Conservation (phyloP, 2,329 filamentous ascomycete genomes). For the Cordyceps tenuipes region DNA sequence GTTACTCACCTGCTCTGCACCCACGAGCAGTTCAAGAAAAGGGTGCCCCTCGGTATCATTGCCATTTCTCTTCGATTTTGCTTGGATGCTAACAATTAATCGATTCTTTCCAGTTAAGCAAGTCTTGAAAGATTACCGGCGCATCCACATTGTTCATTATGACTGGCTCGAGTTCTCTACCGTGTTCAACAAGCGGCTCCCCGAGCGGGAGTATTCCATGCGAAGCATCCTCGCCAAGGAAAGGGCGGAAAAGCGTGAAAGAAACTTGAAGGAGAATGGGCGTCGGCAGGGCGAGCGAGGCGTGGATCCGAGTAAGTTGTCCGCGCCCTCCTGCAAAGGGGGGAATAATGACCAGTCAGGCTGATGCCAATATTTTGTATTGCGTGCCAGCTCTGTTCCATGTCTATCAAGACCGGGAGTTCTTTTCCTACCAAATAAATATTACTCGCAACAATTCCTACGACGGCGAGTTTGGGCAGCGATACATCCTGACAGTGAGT, state of each 20-base stretch:
- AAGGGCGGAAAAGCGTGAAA: constrained; percentile 24
- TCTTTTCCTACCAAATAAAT: constrained; percentile 56
- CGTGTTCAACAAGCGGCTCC: constrained; percentile 22
- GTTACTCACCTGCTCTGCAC: constrained; percentile 70
- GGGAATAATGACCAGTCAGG: no score
- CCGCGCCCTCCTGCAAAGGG: not conserved
- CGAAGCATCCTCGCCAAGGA: constrained; percentile 22
- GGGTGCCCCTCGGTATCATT: constrained; percentile 26
- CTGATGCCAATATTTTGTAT: not conserved
- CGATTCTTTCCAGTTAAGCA: constrained; percentile 24
- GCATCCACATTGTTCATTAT: constrained; percentile 34
- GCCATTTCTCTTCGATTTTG: not conserved
- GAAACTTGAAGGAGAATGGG: constrained; percentile 29
- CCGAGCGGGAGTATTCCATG: constrained; percentile 35
- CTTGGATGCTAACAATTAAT: not conserved
- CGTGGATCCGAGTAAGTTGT: constrained; percentile 40
- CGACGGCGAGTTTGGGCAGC: constrained; percentile 43
- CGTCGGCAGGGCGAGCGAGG: constrained; percentile 32
- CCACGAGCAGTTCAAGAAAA: constrained; percentile 49
- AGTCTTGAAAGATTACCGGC: constrained; percentile 27
- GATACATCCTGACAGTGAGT: constrained; percentile 51
- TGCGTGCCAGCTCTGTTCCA: constrained; percentile 37
- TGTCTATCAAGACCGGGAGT: constrained; percentile 53
- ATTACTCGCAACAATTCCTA: constrained; percentile 45
- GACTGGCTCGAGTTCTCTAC: constrained; percentile 47